A percentile compares a stretch with the other conserved stretches of the same genome.
These are phyloP conservation scores for Potentilla sterilis DNA, from an alignment of 306 rosid genomes.

Conservation along the genomic window DNA sequence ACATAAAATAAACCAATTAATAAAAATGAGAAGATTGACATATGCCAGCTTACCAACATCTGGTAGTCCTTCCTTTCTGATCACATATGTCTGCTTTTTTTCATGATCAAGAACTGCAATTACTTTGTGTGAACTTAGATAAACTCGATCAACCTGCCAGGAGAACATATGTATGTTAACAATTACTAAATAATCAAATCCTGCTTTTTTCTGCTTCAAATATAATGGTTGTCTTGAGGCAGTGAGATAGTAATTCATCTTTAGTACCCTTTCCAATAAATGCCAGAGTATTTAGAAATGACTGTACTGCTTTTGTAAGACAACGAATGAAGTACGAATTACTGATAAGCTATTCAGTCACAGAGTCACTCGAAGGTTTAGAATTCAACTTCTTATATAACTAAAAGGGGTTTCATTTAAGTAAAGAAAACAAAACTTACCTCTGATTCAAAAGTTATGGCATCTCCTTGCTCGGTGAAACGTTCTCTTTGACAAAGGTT, in stretches of 20 bases:
- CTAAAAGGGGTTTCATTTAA: neutral
- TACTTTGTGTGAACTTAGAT: conserved; percentile 68
- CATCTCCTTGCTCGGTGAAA: conserved; percentile 95
- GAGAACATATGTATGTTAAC: neutral
- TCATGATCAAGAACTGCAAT: conserved; percentile 89
- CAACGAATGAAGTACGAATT: neutral
- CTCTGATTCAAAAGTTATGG: conserved; percentile 89
- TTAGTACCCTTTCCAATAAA: neutral
- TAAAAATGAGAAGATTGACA: neutral
- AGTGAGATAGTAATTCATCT: neutral
- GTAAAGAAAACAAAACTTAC: conserved; percentile 31
- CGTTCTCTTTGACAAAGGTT: conserved; percentile 75
- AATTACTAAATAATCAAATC: neutral
- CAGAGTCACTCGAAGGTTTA: neutral
- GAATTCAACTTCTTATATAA: neutral
- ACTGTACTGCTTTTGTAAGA: neutral
- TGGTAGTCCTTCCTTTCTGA: conserved; percentile 93
- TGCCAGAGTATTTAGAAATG: neutral
- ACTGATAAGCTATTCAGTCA: neutral
- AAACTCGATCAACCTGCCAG: conserved; percentile 84
- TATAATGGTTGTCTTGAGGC: neutral
- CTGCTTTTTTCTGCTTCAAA: neutral
- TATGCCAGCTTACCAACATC: conserved; percentile 71
- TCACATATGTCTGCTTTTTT: conserved; percentile 70
- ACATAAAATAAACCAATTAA: too few species aligned